Base-by-base conservation (phyloP, 2,329 filamentous ascomycete genomes). In the Tolypocladium sp. region DNA sequence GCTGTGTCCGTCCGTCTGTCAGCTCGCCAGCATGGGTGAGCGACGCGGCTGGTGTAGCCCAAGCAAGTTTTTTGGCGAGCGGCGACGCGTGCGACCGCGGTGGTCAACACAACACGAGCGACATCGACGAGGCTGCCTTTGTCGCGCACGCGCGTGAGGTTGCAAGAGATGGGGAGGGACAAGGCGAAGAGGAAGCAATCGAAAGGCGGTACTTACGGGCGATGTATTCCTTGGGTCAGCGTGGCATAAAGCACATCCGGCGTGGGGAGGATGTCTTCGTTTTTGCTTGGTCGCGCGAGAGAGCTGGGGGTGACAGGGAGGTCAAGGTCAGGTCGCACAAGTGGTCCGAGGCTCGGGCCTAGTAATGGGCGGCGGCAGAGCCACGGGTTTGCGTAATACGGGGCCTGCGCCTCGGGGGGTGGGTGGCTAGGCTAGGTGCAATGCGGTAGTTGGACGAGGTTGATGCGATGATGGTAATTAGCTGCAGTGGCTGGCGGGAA, bases 221-320 rank as follows among this genome's bases (percentile, higher is more conserved):
- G 58, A 63, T 63, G 62, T 69, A 76, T 64, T 66, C 64, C 49
- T 52, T 61, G 65, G 64, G 60, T 69, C 64, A 67, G 60, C 53
- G 64, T 63, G 66, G 59, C 61, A 61, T 61, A 64, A 65, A 65
- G 62, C 58, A 61, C 65, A 64, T 65, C 59, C 64, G 63, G 63
- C 61, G 61, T 59, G 62, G 60, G 64, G 60, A 63, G 49, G 57
- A 62, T 59, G 59, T 62, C 52, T 58, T 60, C 57, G 55, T 55
- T 57, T 60, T 63, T 62, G 58, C 60, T 62, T 62, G 59, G 58
- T 64, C 57, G 60, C 59, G 60, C 57, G 58, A 58, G 57, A 57
- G 52, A 62, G 59, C 58, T 63, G 61, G 61, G 58, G 63, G 59
- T 57, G 59, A 53, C 56, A 59, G 62, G 51, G 60, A 61, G 53